Percentiles rank a stretch among this genome's conserved stretches.
phyloP scores from a whole-genome alignment of 2,329 filamentous ascomycete species.

The Daldinia sp. region DNA sequence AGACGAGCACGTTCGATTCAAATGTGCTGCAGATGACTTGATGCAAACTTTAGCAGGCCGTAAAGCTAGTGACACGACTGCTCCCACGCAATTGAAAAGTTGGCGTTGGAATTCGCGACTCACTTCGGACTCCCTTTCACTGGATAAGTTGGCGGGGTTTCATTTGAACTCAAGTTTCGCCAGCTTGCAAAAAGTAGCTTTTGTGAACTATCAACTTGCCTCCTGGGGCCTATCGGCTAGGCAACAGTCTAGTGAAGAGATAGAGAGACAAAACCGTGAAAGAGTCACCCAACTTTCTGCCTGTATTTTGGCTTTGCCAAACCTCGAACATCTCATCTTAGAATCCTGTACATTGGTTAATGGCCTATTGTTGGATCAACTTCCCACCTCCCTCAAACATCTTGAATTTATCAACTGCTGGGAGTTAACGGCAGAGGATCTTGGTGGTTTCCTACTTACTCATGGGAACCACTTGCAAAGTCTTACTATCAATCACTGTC shows the following conservation, averaged over 20 bases:
- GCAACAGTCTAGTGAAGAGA: constrained; percentile 40
- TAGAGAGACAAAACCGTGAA: constrained; percentile 50
- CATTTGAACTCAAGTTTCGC: constrained; percentile 70
- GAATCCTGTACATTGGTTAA: constrained; percentile 81
- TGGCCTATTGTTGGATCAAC: constrained; percentile 72
- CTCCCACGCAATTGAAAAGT: constrained; percentile 58
- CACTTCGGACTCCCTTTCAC: constrained; percentile 59
- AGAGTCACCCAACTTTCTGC: constrained; percentile 58
- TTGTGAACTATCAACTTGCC: constrained; percentile 73
- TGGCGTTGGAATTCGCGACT: constrained; percentile 73
- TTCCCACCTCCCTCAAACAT: constrained; percentile 74
- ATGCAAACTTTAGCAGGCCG: constrained; percentile 71
- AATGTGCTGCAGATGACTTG: constrained; percentile 69
- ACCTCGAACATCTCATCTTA: constrained; percentile 76
- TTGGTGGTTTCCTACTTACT: constrained; percentile 73
- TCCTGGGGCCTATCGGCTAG: constrained; percentile 50
- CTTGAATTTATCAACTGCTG: constrained; percentile 85
- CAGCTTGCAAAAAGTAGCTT: constrained; percentile 66
- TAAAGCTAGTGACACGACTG: constrained; percentile 54
- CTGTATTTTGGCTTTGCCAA: constrained; percentile 65
- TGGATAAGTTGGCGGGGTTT: constrained; percentile 62
- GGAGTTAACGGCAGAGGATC: constrained; percentile 74
- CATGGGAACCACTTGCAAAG: constrained; percentile 76
- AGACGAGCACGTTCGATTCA: constrained; percentile 72
- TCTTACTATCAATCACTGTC: constrained; percentile 81